These are phyloP conservation scores for Vitis hybrid DNA, from an alignment of 177 flowering plant species.

Conservation along the genomic window DNA sequence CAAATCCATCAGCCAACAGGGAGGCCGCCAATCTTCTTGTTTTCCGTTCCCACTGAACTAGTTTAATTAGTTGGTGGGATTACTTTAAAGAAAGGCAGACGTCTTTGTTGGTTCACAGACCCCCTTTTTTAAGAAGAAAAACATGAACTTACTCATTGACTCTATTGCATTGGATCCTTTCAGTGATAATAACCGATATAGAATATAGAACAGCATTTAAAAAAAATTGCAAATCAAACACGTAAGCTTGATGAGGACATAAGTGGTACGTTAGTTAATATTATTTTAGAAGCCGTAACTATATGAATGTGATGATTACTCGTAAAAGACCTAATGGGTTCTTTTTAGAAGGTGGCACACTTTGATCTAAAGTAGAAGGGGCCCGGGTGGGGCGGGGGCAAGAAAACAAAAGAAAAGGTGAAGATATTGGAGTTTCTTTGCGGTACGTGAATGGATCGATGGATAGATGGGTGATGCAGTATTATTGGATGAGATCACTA, in stretches of 20 bases:
- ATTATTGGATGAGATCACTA: not conserved
- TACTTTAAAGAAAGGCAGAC: too few species aligned
- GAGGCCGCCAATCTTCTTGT: too few species aligned
- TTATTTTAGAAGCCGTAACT: not conserved
- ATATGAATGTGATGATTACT: too few species aligned
- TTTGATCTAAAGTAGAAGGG: slow-evolving; percentile 3
- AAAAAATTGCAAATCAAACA: not conserved
- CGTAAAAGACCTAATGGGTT: slow-evolving; percentile 2
- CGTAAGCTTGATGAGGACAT: slow-evolving; percentile 13
- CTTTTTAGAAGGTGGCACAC: slow-evolving; percentile 11
- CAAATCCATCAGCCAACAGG: too few species aligned
- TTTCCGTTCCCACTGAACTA: too few species aligned
- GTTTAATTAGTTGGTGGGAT: too few species aligned
- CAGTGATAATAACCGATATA: too few species aligned
- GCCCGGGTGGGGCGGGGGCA: not conserved
- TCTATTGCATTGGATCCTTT: slow-evolving; percentile 6
- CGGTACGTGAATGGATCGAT: slow-evolving; percentile 7
- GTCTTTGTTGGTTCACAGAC: too few species aligned
- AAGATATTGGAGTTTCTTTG: slow-evolving; percentile 9
- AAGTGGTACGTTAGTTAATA: slow-evolving; percentile 5
- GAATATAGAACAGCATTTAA: not conserved
- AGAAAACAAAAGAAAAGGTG: not conserved
- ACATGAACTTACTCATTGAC: too few species aligned
- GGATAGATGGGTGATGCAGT: not conserved
- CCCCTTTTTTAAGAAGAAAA: too few species aligned